These are phyloP conservation scores for Xylariales sp. DNA, from an alignment of 2,329 filamentous ascomycete genomes.

Conservation along the genomic window DNA sequence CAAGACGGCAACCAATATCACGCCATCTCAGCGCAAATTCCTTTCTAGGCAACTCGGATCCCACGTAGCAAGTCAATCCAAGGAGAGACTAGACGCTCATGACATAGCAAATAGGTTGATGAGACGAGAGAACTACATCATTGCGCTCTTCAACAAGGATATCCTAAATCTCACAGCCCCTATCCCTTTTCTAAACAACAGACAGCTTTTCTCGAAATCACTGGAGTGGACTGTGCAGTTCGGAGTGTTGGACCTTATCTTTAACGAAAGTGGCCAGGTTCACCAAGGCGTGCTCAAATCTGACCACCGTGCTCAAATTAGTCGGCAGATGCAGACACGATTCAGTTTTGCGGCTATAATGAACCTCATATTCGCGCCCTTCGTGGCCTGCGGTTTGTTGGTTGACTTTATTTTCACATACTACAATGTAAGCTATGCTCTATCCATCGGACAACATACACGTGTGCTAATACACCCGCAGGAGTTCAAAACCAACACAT, in stretches of 20 bases:
- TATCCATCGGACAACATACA: background rate
- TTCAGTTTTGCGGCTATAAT: conserved; percentile 87
- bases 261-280: conserved; percentile 89
- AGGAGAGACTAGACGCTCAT: conserved; percentile 93
- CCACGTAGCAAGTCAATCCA: conserved; percentile 82
- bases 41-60: conserved; percentile 65
- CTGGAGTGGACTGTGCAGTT: conserved; percentile 93
- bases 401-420: conserved; percentile 95
- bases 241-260: conserved; percentile 92
- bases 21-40: conserved; percentile 63
- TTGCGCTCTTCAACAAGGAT: conserved; percentile 97
- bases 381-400: conserved; percentile 86
- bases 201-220: conserved; percentile 87
- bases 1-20: conserved; percentile 73
- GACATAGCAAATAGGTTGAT: conserved; percentile 97
- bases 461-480: conserved; percentile 51
- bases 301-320: conserved; percentile 81
- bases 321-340: conserved; percentile 79
- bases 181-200: conserved; percentile 81
- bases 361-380: conserved; percentile 87
- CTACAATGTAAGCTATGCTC: conserved; percentile 76
- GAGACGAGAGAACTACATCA: conserved; percentile 96
- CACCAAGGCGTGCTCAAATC: conserved; percentile 87
- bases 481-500: conserved; percentile 96
- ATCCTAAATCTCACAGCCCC: conserved; percentile 88